A percentile compares a stretch with the other conserved stretches of the same genome.
Conservation (phyloP, 2,329 filamentous ascomycete species). For the Diaporthe humulicola region DNA sequence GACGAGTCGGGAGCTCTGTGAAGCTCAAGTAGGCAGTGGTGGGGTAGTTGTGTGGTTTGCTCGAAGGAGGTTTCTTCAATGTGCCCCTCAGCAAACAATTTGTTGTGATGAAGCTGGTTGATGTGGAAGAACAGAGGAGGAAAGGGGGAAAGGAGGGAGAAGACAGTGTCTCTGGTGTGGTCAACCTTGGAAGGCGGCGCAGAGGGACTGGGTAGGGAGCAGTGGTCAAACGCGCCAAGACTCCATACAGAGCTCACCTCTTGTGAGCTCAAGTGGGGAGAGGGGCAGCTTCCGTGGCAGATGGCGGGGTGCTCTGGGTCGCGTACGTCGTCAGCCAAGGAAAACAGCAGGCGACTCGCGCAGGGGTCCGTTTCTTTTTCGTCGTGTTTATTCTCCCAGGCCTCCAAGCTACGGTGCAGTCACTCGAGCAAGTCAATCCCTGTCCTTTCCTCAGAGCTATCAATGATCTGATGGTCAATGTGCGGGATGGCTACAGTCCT, state of each 20-base stretch:
- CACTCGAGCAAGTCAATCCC: too few species aligned
- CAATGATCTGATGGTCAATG: too few species aligned
- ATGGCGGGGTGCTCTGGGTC: constrained; percentile 30
- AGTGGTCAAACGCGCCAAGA: constrained; percentile 38
- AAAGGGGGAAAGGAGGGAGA: background rate
- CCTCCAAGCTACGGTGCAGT: background rate
- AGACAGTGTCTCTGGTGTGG: background rate
- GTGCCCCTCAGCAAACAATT: constrained; percentile 8
- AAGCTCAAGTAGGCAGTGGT: constrained; percentile 11
- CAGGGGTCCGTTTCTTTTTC: constrained; percentile 29
- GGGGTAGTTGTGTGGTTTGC: constrained; percentile 15
- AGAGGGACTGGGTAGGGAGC: constrained; percentile 22
- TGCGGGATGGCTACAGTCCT: background rate
- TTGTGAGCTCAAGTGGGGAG: constrained; percentile 34
- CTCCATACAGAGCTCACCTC: constrained; percentile 37
- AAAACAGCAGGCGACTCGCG: background rate
- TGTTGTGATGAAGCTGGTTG: background rate
- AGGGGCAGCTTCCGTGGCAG: constrained; percentile 33
- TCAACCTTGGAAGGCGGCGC: constrained; percentile 8
- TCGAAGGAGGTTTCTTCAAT: background rate
- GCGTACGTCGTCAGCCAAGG: constrained; percentile 24
- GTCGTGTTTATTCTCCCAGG: background rate
- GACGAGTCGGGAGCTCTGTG: constrained; percentile 21
- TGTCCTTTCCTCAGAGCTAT: background rate
- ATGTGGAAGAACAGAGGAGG: background rate